Evolutionary conservation across 371 early-diverging fungal species (phyloP).

Genomic region (Apophysomyces variabilis): DNA sequence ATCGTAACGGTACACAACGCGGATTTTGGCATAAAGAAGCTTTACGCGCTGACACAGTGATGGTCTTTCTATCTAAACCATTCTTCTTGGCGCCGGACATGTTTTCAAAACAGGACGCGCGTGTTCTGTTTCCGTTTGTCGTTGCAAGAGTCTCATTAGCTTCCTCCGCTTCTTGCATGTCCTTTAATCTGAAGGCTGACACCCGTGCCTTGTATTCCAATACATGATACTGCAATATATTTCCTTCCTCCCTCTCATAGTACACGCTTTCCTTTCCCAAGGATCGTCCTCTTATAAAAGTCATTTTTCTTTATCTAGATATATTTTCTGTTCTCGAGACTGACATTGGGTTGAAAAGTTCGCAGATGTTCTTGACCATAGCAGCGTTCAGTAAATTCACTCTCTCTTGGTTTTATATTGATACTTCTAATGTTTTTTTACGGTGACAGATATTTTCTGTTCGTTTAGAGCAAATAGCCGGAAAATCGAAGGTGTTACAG

Average conservation of each 20-base stretch:
- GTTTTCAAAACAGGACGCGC: slow-evolving; percentile 1
- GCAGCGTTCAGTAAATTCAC: too few relatives aligned
- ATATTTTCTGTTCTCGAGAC: not conserved
- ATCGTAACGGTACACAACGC: not conserved
- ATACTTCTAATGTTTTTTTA: too few relatives aligned
- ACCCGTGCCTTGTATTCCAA: not conserved
- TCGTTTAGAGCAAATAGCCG: too few relatives aligned
- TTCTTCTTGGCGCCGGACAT: not conserved
- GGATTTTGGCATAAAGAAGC: slow-evolving; percentile 2
- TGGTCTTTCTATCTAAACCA: not conserved
- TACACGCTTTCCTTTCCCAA: not conserved
- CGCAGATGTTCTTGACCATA: not conserved
- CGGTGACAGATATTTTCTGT: too few relatives aligned
- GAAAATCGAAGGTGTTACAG: too few relatives aligned
- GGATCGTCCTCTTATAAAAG: not conserved
- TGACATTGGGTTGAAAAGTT: not conserved
- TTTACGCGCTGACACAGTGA: not conserved
- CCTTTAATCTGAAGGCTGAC: not conserved
- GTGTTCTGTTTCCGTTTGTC: not conserved
- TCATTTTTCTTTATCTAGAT: not conserved
- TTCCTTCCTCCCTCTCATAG: not conserved
- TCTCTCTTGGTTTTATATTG: too few relatives aligned
- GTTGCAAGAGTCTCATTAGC: not conserved
- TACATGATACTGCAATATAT: not conserved
- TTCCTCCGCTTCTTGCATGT: not conserved